phyloP scores from a whole-genome alignment of 1,284 basidiomycete species.

The Boletus holoroseus region DNA sequence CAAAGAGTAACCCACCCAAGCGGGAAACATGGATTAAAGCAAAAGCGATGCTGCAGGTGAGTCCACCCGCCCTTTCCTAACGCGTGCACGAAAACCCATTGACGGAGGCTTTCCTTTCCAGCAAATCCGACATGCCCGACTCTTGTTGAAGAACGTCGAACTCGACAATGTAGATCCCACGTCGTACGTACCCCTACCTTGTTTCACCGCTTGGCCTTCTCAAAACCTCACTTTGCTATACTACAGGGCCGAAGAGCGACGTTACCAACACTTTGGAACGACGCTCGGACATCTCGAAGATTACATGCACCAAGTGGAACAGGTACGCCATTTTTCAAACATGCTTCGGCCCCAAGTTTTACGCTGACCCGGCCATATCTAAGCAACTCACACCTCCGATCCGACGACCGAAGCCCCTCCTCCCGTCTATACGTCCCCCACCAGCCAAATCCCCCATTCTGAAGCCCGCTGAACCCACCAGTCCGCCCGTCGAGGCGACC shows the following conservation, averaged over 20 bases:
- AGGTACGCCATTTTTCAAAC: constrained; percentile 32
- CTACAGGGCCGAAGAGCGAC: constrained; percentile 37
- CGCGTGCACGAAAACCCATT: background rate
- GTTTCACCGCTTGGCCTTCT: background rate
- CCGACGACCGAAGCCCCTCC: constrained; percentile 37
- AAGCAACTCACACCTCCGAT: constrained; percentile 36
- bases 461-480: background rate
- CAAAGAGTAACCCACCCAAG: constrained; percentile 30
- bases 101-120: constrained; percentile 25
- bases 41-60: constrained; percentile 54
- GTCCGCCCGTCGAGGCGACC: constrained; percentile 20
- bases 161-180: constrained; percentile 40
- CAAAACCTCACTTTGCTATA: background rate
- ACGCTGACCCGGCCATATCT: constrained; percentile 19
- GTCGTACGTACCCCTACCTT: constrained; percentile 37
- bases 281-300: constrained; percentile 52
- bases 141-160: constrained; percentile 54
- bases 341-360: background rate
- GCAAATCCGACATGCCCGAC: constrained; percentile 60
- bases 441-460: constrained; percentile 5
- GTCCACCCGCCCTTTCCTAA: constrained; percentile 5
- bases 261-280: constrained; percentile 42
- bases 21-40: constrained; percentile 52
- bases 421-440: constrained; percentile 34
- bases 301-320: constrained; percentile 45